Evolutionary conservation across 2,329 filamentous ascomycete species (phyloP).

Genomic region (Podosphaera fusca): DNA sequence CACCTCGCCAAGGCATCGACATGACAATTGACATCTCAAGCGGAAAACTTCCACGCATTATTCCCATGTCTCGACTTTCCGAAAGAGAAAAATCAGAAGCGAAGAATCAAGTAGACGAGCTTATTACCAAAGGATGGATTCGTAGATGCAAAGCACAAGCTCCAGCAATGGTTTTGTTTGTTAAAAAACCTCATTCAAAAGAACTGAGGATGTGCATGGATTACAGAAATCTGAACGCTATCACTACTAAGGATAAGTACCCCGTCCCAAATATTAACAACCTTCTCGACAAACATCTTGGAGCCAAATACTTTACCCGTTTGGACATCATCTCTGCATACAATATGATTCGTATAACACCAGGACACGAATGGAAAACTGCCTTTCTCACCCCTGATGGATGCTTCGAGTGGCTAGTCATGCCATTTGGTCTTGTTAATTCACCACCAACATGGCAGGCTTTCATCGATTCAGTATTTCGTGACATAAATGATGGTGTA

Average conservation of each 20-base stretch:
- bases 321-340: constrained; percentile 1
- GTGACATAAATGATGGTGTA: too few species aligned
- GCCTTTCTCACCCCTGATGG: background rate
- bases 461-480: too few species aligned
- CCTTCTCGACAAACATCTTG: background rate
- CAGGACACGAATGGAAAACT: background rate
- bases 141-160: background rate
- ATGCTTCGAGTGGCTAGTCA: background rate
- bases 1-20: background rate
- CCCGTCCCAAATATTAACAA: background rate
- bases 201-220: background rate
- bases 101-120: background rate
- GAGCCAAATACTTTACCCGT: background rate
- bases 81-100: background rate
- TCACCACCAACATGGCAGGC: too few species aligned
- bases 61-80: background rate
- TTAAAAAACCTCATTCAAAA: background rate
- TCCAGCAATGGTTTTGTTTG: background rate
- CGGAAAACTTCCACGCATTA: background rate
- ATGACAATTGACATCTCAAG: background rate
- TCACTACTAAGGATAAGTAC: constrained; percentile 1
- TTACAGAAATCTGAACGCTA: background rate
- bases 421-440: too few species aligned
- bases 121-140: background rate
- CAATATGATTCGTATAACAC: constrained; percentile 1